Evolutionary conservation across 345 rosid genomes (phyloP).

Genomic region (Limnanthes douglasii): DNA sequence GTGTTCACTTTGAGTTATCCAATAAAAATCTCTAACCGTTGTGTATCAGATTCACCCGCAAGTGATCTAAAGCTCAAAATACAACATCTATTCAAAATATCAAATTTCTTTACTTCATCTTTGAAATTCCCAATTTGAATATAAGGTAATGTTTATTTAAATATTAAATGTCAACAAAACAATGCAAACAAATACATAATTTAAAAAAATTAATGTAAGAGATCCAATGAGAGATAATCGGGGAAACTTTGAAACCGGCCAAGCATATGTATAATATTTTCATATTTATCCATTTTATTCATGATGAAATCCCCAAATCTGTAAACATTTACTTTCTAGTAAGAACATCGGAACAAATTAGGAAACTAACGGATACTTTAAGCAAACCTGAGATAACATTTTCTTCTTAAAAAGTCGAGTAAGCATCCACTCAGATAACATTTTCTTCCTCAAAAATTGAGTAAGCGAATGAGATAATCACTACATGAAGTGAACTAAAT

Average conservation of each 20-base stretch:
- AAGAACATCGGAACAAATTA: no score
- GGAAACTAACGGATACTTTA: no score
- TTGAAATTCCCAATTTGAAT: constrained; percentile 22
- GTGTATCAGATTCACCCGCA: constrained; percentile 44
- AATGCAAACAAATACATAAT: background rate
- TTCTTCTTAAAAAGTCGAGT: no score
- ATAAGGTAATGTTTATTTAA: no score
- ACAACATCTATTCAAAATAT: constrained; percentile 23
- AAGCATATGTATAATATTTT: constrained; percentile 74
- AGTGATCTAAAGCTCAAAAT: constrained; percentile 45
- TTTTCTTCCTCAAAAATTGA: no score
- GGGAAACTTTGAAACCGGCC: constrained; percentile 58
- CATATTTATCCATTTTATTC: constrained; percentile 70
- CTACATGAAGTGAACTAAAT: no score
- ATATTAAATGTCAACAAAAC: constrained; percentile 1
- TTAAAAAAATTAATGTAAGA: background rate
- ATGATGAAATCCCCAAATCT: constrained; percentile 91
- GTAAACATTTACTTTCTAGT: constrained; percentile 3
- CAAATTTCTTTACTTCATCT: constrained; percentile 20
- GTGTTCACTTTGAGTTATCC: constrained; percentile 40
- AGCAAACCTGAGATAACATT: no score
- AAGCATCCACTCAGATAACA: no score
- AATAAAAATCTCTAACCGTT: constrained; percentile 36
- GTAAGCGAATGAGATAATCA: no score
- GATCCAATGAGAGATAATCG: constrained; percentile 12